These are phyloP conservation scores for Herpetospermum pedunculosum DNA, from an alignment of 306 rosid genomes.

Conservation along the genomic window DNA sequence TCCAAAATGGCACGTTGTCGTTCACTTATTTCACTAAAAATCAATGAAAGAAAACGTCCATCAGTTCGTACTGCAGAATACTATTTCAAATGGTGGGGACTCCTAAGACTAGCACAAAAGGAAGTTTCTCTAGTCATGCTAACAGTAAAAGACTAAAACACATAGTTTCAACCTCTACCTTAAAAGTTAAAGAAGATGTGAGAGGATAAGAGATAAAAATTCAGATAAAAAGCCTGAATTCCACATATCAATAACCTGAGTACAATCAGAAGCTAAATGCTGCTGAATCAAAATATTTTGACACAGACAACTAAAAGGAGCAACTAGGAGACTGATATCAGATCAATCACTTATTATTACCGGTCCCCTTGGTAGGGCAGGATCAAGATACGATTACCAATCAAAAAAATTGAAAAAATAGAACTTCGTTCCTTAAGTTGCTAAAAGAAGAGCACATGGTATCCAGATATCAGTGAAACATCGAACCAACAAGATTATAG, in stretches of 20 bases:
- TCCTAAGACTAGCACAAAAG: background rate
- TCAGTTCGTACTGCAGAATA: conserved; percentile 16
- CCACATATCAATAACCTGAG: background rate
- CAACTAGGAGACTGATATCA: background rate
- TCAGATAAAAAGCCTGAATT: background rate
- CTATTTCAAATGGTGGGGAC: no score
- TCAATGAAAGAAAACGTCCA: conserved; percentile 13
- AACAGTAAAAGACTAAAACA: background rate
- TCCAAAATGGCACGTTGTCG: conserved; percentile 75
- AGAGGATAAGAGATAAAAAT: background rate
- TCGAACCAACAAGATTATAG: background rate
- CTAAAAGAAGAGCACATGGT: background rate
- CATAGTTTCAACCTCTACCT: background rate
- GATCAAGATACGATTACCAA: background rate
- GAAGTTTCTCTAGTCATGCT: background rate
- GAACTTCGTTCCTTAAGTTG: background rate
- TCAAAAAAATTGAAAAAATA: background rate
- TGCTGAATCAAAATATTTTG: background rate
- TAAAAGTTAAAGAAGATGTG: background rate
- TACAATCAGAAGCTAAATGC: background rate
- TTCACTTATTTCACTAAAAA: conserved; percentile 52
- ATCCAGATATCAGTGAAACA: background rate
- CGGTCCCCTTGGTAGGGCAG: background rate
- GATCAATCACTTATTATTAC: background rate
- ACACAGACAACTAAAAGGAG: background rate